Evolutionary conservation across 371 early-diverging fungal genomes (phyloP), one percentile per base, ranked within the genome.

Genomic region (Mucor saturninus): DNA sequence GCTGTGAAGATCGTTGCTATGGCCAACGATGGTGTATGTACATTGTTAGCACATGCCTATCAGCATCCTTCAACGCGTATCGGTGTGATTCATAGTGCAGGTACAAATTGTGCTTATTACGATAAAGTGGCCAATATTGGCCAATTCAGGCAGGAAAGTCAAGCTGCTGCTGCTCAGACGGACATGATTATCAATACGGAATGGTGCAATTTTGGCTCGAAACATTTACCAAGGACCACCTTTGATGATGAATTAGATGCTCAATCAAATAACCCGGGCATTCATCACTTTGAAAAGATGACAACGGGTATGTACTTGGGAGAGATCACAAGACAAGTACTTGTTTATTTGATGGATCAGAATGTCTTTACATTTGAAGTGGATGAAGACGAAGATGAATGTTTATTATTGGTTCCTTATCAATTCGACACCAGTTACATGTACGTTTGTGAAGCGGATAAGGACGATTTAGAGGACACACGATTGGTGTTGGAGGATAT

Each of bases 291-390:
- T 72, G 97, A 96, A 71, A 96, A 97, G 76, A 90, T 95, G 90
- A 89, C 95, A 13, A 89, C 93, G 26, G 97, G 98, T 31, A 87
- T 94, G 83, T 97, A 95, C 74, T 80, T 97, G 21, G 96, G 96
- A 51, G 98, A 97, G 74, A 81, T 97, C 39, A 87, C 86, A 35
- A 91, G 98, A 40, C 83, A 86, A 59, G 86, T 90, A 37, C 64
- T 92, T 21, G 75, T 93, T 26, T 87, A 94, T 62, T 83, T 95
- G 32, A 81, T 89, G 37, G 84, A 89, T 52, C 84, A 79, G 61
- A 86, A 84, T 29, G 76, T 88, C 1, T 65, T 96, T 26, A 90
- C 91, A 39, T 69, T 72, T 42, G 90, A 89, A 40, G 65, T 61
- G 4, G 54, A 64, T 4, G 67, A 67, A 40, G 64, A 69, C 5